These are phyloP conservation scores for Aspergillus brunneoviolaceus DNA, from an alignment of 2,329 filamentous ascomycete species.

Conservation along the genomic window DNA sequence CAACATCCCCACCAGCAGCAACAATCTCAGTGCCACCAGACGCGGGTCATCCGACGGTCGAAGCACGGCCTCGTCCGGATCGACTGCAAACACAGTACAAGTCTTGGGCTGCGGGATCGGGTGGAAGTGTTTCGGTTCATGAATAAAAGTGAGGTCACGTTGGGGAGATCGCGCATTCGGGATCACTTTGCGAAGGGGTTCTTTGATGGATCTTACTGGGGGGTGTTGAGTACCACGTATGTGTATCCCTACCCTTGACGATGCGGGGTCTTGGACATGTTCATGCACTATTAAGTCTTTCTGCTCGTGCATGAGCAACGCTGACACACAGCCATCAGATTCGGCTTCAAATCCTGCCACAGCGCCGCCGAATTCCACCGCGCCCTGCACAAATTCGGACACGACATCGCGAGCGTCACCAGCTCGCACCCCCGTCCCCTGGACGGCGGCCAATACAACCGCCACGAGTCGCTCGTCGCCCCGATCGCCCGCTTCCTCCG, in stretches of 20 bases:
- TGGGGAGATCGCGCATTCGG: constrained; percentile 18
- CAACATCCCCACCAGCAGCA: background rate
- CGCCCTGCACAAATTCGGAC: constrained; percentile 22
- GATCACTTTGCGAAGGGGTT: constrained; percentile 21
- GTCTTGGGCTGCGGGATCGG: constrained; percentile 18
- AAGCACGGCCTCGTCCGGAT: constrained; percentile 9
- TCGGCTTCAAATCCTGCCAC: constrained; percentile 31
- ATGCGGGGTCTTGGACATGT: background rate
- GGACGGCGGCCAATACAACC: constrained; percentile 25
- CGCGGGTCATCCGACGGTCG: constrained; percentile 14
- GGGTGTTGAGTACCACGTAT: constrained; percentile 25
- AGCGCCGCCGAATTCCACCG: constrained; percentile 31
- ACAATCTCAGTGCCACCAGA: constrained; percentile 1
- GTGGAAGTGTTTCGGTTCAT: constrained; percentile 20
- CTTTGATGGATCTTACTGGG: constrained; percentile 29
- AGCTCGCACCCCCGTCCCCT: constrained; percentile 13
- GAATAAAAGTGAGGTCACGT: constrained; percentile 16
- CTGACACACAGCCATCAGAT: constrained; percentile 12
- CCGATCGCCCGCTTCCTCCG: constrained; percentile 27
- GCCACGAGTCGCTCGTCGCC: constrained; percentile 26
- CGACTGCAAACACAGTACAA: constrained; percentile 8
- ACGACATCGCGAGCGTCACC: constrained; percentile 22
- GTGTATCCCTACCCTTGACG: background rate
- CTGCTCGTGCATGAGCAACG: background rate
- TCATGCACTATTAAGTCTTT: no score